Evolutionary conservation across 106 monocot genomes (phyloP), one percentile per base, ranked within the genome.

Genomic region (Platanthera zijinensis): DNA sequence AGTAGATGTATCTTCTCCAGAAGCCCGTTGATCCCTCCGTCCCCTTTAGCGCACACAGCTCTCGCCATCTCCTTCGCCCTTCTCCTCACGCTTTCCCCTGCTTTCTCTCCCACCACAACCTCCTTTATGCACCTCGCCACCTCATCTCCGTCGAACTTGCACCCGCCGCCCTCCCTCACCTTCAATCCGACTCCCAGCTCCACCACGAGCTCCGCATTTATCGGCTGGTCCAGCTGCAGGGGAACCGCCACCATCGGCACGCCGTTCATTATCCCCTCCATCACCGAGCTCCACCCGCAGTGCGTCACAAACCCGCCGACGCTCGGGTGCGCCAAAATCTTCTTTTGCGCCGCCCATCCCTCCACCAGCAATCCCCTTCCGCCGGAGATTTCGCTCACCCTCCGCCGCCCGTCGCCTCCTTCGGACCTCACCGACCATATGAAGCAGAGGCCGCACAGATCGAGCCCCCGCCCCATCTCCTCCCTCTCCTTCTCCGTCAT

Each of bases 321-420:
- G 75, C 84, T 79, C 4, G 80, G 72, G 30, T 90, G 88, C 10
- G 51, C 57, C 62, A 90, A 78, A 15, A 93, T 88, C 51, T 57
- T 78, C 63, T 75, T 76, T 69, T 93, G 93, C 21, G 90, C 87
- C 18, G 86, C 90, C 90, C 90, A 93, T 1, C 88, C 90, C 57
- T 86, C 78, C 53, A 86, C 50, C 13, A 93, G 77, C 84, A 81
- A 13, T 21, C 88, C 87, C 8, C 57, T 76, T 12, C 28, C 48
- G n/a, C 52, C 57, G 19, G 62, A 48, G 6, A 28, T 77, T 15
- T 73, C 56, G 66, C 78, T 73, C 53, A 78, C 74, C 85, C 82
- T 3, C 79, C 83, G 12, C 32, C 25, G 1, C n/a, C 57, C 9
- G 48, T 17, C 6, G 51, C 32, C 46, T 6, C 14, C 50, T 17